phyloP scores from a whole-genome alignment of 495 filamentous ascomycete species.

The Hypoxylon subgilvum region DNA sequence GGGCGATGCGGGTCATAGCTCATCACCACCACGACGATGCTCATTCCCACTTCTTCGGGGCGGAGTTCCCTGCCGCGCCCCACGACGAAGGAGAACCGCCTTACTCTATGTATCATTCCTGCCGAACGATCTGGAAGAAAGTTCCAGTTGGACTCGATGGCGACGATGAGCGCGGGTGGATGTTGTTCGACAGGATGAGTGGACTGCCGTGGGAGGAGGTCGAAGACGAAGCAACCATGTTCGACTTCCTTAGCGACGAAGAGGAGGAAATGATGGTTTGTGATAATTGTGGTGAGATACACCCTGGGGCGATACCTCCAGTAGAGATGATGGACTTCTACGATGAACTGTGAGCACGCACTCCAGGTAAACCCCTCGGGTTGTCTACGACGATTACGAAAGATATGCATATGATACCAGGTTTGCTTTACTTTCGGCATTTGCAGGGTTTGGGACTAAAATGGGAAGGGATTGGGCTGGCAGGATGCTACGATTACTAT shows the following conservation, averaged over 20 bases:
- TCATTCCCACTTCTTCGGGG: conserved; percentile 25
- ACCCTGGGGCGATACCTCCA: conserved; percentile 41
- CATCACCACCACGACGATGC: conserved; percentile 19
- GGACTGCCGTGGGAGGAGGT: conserved; percentile 43
- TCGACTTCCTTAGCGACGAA: conserved; percentile 30
- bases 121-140: conserved; percentile 54
- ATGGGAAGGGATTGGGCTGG: not conserved
- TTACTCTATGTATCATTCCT: conserved; percentile 42
- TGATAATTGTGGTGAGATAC: conserved; percentile 45
- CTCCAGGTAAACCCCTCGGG: not conserved
- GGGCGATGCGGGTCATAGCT: conserved; percentile 38
- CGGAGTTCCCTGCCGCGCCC: conserved; percentile 43
- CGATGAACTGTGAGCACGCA: conserved; percentile 23
- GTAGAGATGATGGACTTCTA: conserved; percentile 38
- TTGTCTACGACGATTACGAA: conserved; percentile 32
- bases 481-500: too few relatives aligned
- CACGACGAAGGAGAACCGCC: conserved; percentile 49
- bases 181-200: conserved; percentile 50
- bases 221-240: conserved; percentile 39
- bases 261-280: conserved; percentile 45
- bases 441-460: conserved; percentile 2
- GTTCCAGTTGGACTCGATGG: conserved; percentile 43
- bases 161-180: conserved; percentile 44
- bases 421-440: conserved; percentile 35
- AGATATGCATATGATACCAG: conserved; percentile 37